Base-by-base conservation (phyloP, 2,329 filamentous ascomycete species). In the Diaporthe amygdali region DNA sequence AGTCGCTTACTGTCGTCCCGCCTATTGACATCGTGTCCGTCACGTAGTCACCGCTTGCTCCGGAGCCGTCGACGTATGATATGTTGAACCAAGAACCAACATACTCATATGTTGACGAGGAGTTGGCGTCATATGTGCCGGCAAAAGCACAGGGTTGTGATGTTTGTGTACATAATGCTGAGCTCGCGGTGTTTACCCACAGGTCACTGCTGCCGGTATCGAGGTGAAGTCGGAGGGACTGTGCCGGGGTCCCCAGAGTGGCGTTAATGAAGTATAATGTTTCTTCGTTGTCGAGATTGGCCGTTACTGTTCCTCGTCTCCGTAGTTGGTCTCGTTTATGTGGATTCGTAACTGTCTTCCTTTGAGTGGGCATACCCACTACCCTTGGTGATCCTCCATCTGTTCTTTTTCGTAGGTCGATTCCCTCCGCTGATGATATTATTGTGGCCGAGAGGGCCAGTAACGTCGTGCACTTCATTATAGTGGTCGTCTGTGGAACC, bases 11-110 rank as follows among this genome's bases (percentile, higher is more conserved):
- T 1, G 81, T 86, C 37, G 85, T 79, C 27, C 83, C 83, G 15
- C 88, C 90, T 67, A 95, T 84, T 5, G 81, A 83, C 70, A 97
- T 82, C 0, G 87, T 92, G 78, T 98, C 95, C 5, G 88, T 91
- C 2, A 90, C 93, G 79, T 97, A 97, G 81, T 96, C 93, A 41
- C 95, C 95, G 1, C 83, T 80, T 0, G 94, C 93, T 6, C 91
- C 90, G 0, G 93, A 93, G 55, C 93, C 93, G 81, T 97, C 95
- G 49, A 93, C 92, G 75, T 97, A 97, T 1, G 91, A 91, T 74
- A 97, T 97, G 82, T 96, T 95, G 84, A 98, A 97, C 72, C 90
- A 86, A 77, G 89, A 91, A 74, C 90, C 91, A 68, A 97, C 81
- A 78, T 91, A 94, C 41, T 86, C 77, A 81, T 95, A 96, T 2